Evolutionary conservation across 2,329 filamentous ascomycete genomes (phyloP).

Genomic region (Cladophialophora yegresii): DNA sequence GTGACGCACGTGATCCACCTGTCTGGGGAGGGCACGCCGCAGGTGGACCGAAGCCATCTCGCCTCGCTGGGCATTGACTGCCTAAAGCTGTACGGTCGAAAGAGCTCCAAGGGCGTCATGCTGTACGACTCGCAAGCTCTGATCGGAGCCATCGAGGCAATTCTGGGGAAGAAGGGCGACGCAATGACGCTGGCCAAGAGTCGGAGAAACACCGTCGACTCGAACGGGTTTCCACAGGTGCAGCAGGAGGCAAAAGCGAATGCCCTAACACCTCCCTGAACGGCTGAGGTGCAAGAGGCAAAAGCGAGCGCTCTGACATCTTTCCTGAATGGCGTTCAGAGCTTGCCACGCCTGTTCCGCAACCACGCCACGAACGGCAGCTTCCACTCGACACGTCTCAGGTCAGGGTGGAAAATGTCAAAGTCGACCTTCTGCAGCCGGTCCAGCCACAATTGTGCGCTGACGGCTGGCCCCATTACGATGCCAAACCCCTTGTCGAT

Average conservation of each 20-base stretch:
- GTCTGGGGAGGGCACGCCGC: conserved; percentile 32
- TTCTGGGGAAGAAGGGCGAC: conserved; percentile 68
- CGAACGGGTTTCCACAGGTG: conserved; percentile 9
- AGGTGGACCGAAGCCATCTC: conserved; percentile 33
- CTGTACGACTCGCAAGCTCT: conserved; percentile 76
- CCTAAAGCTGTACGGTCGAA: conserved; percentile 73
- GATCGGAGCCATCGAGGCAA: conserved; percentile 72
- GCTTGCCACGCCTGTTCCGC: conserved; percentile 57
- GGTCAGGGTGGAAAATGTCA: conserved; percentile 68
- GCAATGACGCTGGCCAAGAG: conserved; percentile 50
- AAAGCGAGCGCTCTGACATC: conserved; percentile 1
- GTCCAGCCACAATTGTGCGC: conserved; percentile 76
- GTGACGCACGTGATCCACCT: conserved; percentile 37
- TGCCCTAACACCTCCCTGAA: neutral
- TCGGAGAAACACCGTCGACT: conserved; percentile 61
- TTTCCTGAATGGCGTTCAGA: conserved; percentile 43
- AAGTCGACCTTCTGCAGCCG: conserved; percentile 80
- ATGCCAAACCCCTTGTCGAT: conserved; percentile 66
- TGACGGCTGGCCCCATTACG: conserved; percentile 71
- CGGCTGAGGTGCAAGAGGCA: conserved; percentile 7
- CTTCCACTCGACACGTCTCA: conserved; percentile 74
- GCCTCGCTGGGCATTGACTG: conserved; percentile 61
- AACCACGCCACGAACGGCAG: conserved; percentile 76
- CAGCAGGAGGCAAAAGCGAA: conserved; percentile 6
- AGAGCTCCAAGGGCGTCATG: conserved; percentile 54